phyloP scores from a whole-genome alignment of 2,329 filamentous ascomycete genomes.

The Trichoderma citrinoviride region DNA sequence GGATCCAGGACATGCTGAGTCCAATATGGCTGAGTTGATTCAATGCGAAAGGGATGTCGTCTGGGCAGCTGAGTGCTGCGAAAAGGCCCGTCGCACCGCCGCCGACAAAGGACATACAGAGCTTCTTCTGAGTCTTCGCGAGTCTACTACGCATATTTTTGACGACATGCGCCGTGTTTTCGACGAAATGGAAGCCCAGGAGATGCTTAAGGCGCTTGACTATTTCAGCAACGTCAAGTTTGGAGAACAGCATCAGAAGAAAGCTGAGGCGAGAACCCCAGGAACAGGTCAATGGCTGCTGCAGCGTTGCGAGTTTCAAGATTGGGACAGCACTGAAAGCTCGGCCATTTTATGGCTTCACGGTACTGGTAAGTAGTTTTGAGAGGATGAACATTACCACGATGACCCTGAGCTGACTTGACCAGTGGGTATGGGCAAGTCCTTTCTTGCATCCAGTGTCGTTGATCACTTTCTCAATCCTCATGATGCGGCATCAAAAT shows the following conservation, averaged over 20 bases:
- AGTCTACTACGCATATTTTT: background rate
- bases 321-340: background rate
- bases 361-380: background rate
- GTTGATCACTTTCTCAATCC: background rate
- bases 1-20: background rate
- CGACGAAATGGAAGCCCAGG: background rate
- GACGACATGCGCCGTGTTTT: background rate
- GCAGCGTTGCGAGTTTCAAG: background rate
- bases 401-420: background rate
- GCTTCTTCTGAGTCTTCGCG: background rate
- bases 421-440: slow-evolving; percentile 4
- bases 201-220: background rate
- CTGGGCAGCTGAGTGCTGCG: background rate
- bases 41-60: background rate
- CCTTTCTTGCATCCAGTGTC: background rate
- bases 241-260: background rate
- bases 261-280: background rate
- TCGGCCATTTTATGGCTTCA: slow-evolving; percentile 12
- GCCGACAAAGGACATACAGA: background rate
- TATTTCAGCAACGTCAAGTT: slow-evolving; percentile 1
- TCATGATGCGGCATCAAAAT: too few species aligned
- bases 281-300: slow-evolving; percentile 4
- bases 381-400: background rate
- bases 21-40: background rate
- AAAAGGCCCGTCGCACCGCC: background rate